These are phyloP conservation scores for Tuber melanosporum DNA, from an alignment of 495 filamentous ascomycete species.

Conservation along the genomic window DNA sequence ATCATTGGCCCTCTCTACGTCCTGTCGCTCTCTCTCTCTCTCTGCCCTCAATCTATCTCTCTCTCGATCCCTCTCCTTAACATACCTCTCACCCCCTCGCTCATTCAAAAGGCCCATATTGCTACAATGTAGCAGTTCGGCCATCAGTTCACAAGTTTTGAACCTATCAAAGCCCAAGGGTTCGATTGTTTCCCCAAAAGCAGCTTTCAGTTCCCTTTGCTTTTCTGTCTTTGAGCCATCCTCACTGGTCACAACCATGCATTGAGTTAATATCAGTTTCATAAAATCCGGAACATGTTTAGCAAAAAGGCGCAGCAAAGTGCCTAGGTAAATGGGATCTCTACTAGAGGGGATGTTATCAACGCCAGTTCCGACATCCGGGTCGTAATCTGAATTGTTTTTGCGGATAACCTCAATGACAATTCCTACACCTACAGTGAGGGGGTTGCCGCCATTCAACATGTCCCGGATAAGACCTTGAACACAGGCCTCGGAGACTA, in stretches of 20 bases:
- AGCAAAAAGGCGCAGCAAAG: slow-evolving; percentile 83
- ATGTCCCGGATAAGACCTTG: slow-evolving; percentile 78
- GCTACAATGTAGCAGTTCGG: slow-evolving; percentile 93
- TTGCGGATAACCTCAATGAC: slow-evolving; percentile 98
- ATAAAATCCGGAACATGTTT: slow-evolving; percentile 92
- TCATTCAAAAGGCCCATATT: slow-evolving; percentile 98
- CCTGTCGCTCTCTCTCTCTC: slow-evolving; percentile 46
- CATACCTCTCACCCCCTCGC: slow-evolving; percentile 78
- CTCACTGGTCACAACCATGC: slow-evolving; percentile 55
- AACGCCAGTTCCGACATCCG: slow-evolving; percentile 71
- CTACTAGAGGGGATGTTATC: slow-evolving; percentile 71
- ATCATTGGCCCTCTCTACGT: slow-evolving; percentile 23
- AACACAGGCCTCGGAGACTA: slow-evolving; percentile 83
- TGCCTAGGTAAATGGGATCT: slow-evolving; percentile 95
- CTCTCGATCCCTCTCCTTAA: slow-evolving; percentile 71
- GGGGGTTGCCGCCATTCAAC: slow-evolving; percentile 85
- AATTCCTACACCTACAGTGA: slow-evolving; percentile 95
- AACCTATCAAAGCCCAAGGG: slow-evolving; percentile 95
- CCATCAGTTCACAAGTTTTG: slow-evolving; percentile 99
- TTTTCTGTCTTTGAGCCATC: slow-evolving; percentile 55
- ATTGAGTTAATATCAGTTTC: slow-evolving; percentile 62
- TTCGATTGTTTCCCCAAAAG: slow-evolving; percentile 86
- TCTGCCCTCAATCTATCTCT: slow-evolving; percentile 69
- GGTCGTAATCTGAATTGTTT: slow-evolving; percentile 98
- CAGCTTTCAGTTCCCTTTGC: slow-evolving; percentile 64